These are phyloP conservation scores for Talaromyces marneffei DNA, from an alignment of 2,329 filamentous ascomycete genomes.

Conservation along the genomic window DNA sequence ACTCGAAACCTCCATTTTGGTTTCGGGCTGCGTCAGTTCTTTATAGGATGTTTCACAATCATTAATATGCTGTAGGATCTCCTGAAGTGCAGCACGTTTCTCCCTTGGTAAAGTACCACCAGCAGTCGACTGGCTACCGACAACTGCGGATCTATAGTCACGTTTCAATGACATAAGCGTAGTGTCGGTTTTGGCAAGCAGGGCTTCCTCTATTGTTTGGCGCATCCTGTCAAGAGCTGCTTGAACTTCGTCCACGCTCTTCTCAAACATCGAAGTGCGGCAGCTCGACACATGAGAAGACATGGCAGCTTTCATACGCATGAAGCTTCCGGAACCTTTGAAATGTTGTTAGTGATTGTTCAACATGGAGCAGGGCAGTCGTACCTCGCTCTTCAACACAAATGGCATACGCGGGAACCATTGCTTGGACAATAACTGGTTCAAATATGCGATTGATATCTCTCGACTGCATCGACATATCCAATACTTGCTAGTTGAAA, in stretches of 20 bases:
- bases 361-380: background rate
- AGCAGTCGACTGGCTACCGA: background rate
- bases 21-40: background rate
- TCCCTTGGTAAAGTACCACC: background rate
- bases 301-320: slow-evolving; percentile 9
- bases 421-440: slow-evolving; percentile 42
- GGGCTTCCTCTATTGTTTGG: background rate
- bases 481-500: slow-evolving; percentile 23
- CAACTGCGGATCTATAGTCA: slow-evolving; percentile 6
- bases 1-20: background rate
- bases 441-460: slow-evolving; percentile 52
- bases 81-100: background rate
- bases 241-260: slow-evolving; percentile 3
- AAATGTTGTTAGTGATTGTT: background rate
- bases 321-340: slow-evolving; percentile 4
- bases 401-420: slow-evolving; percentile 43
- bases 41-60: slow-evolving; percentile 4
- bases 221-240: background rate
- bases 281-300: background rate
- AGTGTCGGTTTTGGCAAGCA: background rate
- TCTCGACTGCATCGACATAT: slow-evolving; percentile 39
- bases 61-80: background rate
- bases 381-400: slow-evolving; percentile 43
- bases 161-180: slow-evolving; percentile 3
- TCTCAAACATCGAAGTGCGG: slow-evolving; percentile 3